phyloP scores from a whole-genome alignment of 2,329 filamentous ascomycete genomes.

The Cordyceps sp. region DNA sequence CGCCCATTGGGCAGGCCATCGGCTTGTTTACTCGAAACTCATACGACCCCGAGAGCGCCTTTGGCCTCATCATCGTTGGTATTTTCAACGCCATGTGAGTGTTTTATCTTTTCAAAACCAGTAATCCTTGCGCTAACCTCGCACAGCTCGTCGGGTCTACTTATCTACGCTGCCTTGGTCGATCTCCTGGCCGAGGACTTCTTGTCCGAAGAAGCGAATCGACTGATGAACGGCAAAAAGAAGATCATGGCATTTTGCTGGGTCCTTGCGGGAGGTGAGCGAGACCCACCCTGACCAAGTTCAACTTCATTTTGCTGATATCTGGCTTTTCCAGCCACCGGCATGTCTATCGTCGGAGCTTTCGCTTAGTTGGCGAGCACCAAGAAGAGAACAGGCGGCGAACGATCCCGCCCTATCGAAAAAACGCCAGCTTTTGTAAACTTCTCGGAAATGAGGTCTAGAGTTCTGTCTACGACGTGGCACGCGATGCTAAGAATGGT shows the following conservation, averaged over 20 bases:
- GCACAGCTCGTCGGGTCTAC: constrained; percentile 36
- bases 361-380: constrained; percentile 9
- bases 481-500: too few species aligned
- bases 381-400: too few species aligned
- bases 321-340: background rate
- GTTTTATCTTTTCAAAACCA: background rate
- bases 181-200: constrained; percentile 50
- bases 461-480: too few species aligned
- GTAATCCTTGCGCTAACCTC: constrained; percentile 3
- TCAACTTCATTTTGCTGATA: background rate
- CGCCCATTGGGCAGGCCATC: constrained; percentile 48
- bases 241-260: constrained; percentile 35
- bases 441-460: too few species aligned
- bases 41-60: constrained; percentile 46
- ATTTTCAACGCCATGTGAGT: constrained; percentile 47
- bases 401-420: too few species aligned
- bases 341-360: constrained; percentile 11
- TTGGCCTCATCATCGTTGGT: constrained; percentile 47
- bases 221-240: constrained; percentile 31
- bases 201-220: constrained; percentile 37
- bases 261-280: constrained; percentile 33
- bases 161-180: constrained; percentile 46
- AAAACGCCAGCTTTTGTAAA: too few species aligned
- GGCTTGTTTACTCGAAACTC: constrained; percentile 37
- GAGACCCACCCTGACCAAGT: background rate